Evolutionary conservation across 768 basidiomycete species (phyloP), one percentile per base, ranked within the genome.

Genomic region (Dentipellis fragilis): DNA sequence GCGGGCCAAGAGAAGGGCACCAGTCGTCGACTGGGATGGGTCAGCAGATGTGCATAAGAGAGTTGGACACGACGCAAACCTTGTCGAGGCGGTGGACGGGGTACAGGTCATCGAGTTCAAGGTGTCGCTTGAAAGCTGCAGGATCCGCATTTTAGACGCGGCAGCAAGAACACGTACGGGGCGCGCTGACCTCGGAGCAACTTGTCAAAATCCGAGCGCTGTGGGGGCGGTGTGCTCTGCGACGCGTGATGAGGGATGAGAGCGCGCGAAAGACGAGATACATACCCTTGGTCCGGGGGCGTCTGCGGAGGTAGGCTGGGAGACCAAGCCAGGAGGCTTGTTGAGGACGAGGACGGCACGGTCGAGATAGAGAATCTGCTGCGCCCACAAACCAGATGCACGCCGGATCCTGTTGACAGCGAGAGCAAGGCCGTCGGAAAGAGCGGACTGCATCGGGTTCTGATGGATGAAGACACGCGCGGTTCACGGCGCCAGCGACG

Each of bases 21-120:
- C 60, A 0, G 60, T 62, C 0, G 60, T 62, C 40, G 54, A 52
- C 60, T 62, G 48, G 22, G 17, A 23, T 38, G 7, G 37, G 40
- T 54, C 14, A 54, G 38, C 37, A 11, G 19, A 38, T 21, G 39
- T 40, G 6, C 46, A 38, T 12, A 39, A 39, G 42, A 34, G 16
- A 17, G 34, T 35, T 16, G 2, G 46, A 36, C 11, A 16, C 10
- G 52, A 47, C 22, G 17, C 56, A 16, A 51, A 59, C 60, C 58
- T 62, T 62, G 59, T 62, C 60, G 34, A 62, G 49, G 10, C 60
- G 59, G 53, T 62, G 60, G 19, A 62, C 56, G 16, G 58, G 60
- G 53, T 54, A 62, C 17, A 40, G 53, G 35, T n/a, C 12, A 12
- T 35, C 36, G 4, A 56, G 38, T 6, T 12, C 49, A 11, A 53